Evolutionary conservation across 1,284 basidiomycete genomes (phyloP), one percentile per base, ranked within the genome.

Genomic region (Pseudozyma tsukubaensis): DNA sequence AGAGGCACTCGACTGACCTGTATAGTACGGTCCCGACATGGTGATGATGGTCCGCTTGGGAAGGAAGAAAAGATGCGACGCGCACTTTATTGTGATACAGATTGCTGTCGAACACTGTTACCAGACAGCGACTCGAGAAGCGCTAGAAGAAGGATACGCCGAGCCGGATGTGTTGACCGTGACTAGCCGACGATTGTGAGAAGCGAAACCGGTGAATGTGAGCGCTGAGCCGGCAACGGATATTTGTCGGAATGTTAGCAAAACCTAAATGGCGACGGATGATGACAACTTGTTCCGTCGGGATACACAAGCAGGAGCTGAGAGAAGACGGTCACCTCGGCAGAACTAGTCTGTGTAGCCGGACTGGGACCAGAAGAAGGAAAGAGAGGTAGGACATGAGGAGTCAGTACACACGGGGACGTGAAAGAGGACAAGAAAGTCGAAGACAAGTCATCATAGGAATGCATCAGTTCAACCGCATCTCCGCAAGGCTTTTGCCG

Each of bases 1-100:
- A 14, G 61, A 63, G 6, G 61, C 29, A 45, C 67, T 59, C 14
- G 37, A 21, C 45, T 63, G 61, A 42, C 49, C 58, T 35, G 61
- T 47, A 45, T 70, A 64, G 57, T 70, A 70, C 2, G 67, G 67
- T 18, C 32, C 56, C 39, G 67, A 70, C 67, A 70, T 70, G 52
- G 0, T 45, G 49, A 35, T 18, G 16, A 8, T 8, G 40, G 14
- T 16, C 24, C 14, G 24, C 10, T 42, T 10, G 36, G n/a, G 24
- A 32, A 4, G 14, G 13, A 18, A 13, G 40, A 29, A 10, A 29
- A 13, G 52, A 16, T 10, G 24, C n/a, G 9, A 12, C 35, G 29
- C 36, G 42, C 34, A 13, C 51, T 70, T 70, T 70, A 62, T 62
- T 19, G 50, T 10, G 10, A 50, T 29, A 35, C 42, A 4, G 10